Base-by-base conservation (phyloP, 768 basidiomycete genomes). In the Candolleomyces aberdarensis region DNA sequence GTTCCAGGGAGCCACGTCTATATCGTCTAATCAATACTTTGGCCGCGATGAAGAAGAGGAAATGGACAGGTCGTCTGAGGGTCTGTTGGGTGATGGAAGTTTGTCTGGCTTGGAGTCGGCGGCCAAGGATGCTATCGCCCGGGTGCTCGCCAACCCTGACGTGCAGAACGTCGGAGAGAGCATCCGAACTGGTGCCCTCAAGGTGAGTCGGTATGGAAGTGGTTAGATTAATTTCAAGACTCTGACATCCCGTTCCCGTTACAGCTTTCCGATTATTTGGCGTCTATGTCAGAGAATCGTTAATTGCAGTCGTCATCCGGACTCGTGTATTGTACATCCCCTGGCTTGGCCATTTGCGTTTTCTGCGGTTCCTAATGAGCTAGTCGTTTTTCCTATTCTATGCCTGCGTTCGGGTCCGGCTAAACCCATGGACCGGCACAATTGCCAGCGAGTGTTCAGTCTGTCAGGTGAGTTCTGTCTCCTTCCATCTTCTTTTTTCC, bases 21-120 rank as follows among this genome's bases (percentile, higher is more conserved):
- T 98, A 69, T 96, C 94, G 0, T 96, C 94, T 15, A 96, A 85
- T 70, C 91, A 94, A 66, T 99, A 98, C 84, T 98, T 97, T 74
- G 97, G 96, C 2, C 83, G 95, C 15, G 87, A 90, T 3, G 95
- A 96, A 58, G 88, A 92, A 59, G 88, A 89, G n/a, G 84, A 84
- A 9, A 65, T 74, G 17, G 74, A 75, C 19, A 72, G 74, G n/a
- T 75, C 73, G n/a, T 36, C 36, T 36, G 72, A 67, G 14, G 63
- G 74, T n/a, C 63, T 76, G 62, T 70, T 81, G 31, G 75, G 83
- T 9, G 85, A 85, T 61, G 88, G 82, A 20, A 87, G 83, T 53
- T 69, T 87, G 40, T 85, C 89, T 4, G 83, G 80, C 13, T 53
- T 84, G 26, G 83, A 84, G 69, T 69, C 62, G 13, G 87, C 86